Percentiles rank a stretch among this genome's conserved stretches.
Conservation (phyloP, 345 rosid species). For the Garcia nutans region DNA sequence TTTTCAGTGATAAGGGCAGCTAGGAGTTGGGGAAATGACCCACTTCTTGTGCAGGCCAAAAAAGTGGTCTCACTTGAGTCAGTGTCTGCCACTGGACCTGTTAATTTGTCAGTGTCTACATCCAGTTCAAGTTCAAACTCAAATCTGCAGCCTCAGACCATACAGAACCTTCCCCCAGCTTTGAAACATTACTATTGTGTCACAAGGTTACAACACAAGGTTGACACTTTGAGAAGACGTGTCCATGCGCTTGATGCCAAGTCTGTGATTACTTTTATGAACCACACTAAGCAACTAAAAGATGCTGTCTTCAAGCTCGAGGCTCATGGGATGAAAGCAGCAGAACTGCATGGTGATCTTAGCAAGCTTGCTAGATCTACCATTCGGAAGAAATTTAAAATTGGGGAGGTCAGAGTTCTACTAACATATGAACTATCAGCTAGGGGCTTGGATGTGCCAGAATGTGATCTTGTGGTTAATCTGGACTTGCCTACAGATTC, state of each 20-base stretch:
- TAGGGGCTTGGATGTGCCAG: constrained; percentile 84
- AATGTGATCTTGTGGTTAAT: constrained; percentile 90
- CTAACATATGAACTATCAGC: constrained; percentile 95
- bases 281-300: constrained; percentile 79
- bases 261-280: constrained; percentile 90
- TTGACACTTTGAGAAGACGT: constrained; percentile 77
- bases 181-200: constrained; percentile 74
- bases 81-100: constrained; percentile 46
- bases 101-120: constrained; percentile 35
- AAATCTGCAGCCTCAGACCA: constrained; percentile 45
- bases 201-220: constrained; percentile 81
- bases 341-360: constrained; percentile 92
- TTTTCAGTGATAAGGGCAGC: constrained; percentile 90
- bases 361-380: constrained; percentile 91
- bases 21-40: constrained; percentile 78
- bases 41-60: constrained; percentile 81
- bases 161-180: constrained; percentile 84
- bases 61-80: constrained; percentile 61
- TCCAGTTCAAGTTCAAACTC: constrained; percentile 40
- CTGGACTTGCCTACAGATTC: constrained; percentile 78
- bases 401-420: constrained; percentile 73
- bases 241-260: constrained; percentile 82
- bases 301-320: constrained; percentile 89
- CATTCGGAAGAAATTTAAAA: constrained; percentile 76
- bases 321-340: constrained; percentile 77